phyloP scores from a whole-genome alignment of 2,329 filamentous ascomycete species.

The Colletotrichum shisoi region DNA sequence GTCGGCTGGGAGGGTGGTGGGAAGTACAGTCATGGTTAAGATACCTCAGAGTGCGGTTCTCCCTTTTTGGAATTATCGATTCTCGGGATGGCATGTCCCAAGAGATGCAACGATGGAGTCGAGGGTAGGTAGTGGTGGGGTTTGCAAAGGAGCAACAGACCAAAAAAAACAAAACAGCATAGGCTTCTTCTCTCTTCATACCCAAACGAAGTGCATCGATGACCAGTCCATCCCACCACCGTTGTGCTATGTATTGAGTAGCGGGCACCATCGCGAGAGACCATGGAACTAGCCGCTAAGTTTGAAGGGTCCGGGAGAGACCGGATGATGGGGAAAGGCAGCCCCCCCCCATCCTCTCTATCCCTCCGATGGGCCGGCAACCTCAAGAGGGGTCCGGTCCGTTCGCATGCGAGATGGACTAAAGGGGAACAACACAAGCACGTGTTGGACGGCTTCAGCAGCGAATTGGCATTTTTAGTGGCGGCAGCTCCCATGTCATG shows the following conservation, averaged over 20 bases:
- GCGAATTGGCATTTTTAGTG: background rate
- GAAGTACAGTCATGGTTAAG: background rate
- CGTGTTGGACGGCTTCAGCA: background rate
- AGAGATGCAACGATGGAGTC: background rate
- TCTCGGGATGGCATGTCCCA: background rate
- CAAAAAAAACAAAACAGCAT: background rate
- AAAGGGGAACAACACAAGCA: background rate
- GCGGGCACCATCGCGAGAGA: background rate
- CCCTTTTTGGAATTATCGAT: background rate
- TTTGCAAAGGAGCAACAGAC: background rate
- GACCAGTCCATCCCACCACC: too few species aligned
- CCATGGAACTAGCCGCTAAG: background rate
- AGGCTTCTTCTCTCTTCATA: background rate
- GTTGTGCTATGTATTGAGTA: too few species aligned
- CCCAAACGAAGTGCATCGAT: background rate
- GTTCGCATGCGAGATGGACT: background rate
- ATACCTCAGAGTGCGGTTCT: slow-evolving; percentile 1
- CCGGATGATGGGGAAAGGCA: background rate
- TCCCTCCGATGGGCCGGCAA: background rate
- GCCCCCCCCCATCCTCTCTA: too few species aligned
- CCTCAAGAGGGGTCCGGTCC: slow-evolving; percentile 2
- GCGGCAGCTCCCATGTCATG: slow-evolving; percentile 18
- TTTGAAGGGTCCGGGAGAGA: background rate
- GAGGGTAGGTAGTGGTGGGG: background rate
- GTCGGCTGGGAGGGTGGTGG: background rate